These are phyloP conservation scores for Verticillium tricorpus DNA, from an alignment of 2,329 filamentous ascomycete species.

Conservation along the genomic window DNA sequence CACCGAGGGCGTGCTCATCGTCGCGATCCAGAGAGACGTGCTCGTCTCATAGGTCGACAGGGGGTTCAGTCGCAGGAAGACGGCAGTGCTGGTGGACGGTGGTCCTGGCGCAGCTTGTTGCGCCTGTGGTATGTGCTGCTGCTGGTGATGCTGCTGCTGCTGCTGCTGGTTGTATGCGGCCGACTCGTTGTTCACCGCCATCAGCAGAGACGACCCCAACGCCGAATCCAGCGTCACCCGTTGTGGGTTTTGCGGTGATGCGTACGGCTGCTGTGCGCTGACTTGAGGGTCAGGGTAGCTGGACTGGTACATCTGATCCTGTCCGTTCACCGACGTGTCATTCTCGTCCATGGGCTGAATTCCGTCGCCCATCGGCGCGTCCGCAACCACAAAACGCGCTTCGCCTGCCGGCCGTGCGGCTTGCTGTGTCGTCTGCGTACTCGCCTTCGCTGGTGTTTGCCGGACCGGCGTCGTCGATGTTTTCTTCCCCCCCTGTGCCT, in stretches of 20 bases:
- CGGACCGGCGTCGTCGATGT: neutral
- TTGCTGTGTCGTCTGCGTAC: neutral
- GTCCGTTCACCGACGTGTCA: neutral
- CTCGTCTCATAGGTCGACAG: constrained; percentile 51
- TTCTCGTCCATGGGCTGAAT: constrained; percentile 8
- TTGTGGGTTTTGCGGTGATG: neutral
- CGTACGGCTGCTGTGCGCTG: neutral
- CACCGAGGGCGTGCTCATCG: constrained; percentile 53
- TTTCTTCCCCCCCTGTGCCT: constrained; percentile 13
- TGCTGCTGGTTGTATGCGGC: constrained; percentile 28
- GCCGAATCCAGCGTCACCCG: constrained; percentile 26
- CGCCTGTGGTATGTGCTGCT: constrained; percentile 19
- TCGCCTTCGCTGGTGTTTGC: neutral
- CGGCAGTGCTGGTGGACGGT: constrained; percentile 37
- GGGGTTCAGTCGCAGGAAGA: constrained; percentile 67
- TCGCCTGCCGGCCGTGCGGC: neutral
- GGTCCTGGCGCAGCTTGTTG: constrained; percentile 6
- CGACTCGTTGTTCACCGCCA: constrained; percentile 30
- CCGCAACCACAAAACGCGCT: neutral
- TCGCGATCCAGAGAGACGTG: constrained; percentile 60
- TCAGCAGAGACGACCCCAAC: constrained; percentile 32
- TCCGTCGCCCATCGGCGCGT: neutral
- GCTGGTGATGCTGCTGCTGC: constrained; percentile 24
- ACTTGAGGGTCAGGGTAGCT: neutral
- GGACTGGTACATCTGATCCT: neutral